Base-by-base conservation (phyloP, 148 eudicot species). In the Fallopia convolvulus region DNA sequence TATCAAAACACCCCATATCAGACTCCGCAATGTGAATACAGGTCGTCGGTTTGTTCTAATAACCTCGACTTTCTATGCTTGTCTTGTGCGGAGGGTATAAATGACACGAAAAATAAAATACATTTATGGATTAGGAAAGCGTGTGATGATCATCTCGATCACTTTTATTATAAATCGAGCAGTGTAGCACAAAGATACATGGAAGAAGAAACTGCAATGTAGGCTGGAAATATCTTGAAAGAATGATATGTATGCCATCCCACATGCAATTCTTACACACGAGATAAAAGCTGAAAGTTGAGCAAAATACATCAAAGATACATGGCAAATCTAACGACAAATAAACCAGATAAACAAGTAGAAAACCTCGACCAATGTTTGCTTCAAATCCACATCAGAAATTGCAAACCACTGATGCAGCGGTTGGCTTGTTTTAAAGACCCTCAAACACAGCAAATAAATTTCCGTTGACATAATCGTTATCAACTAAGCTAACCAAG, bases 401-500 rank as follows among this genome's bases (percentile, higher is more conserved):
- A 68, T 33, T 36, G 72, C 6, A 61, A 61, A 10, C 17, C 39
- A 61, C 36, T 58, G 39, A 61, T 26, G 70, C 70, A 21, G 9
- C 10, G 21, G 36, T 26, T 12, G 70, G 33, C 17, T 68, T 11
- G 46, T 14, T 70, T 81, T 63, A 83, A 58, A 83, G 77, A 79
- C 66, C 74, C 73, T 77, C 23, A 77, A 84, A 83, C 63, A 82
- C 80, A 74, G 79, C 56, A 75, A 86, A 86, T 71, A 83, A 75
- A 80, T 85, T 75, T 42, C 85, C 82, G 5, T 71, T 50, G 39
- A 76, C 61, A 18, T 83, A 83, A 60, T 85, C 79, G 70, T 83
- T 83, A 42, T 85, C 87, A 7, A 85, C 88, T 84, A 85, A 83
- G 55, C 83, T 85, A 60, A 85, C 85, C 79, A 83, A 79, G 85